Base-by-base conservation (phyloP, 2,329 filamentous ascomycete genomes). In the Paracamarosporium sp. region DNA sequence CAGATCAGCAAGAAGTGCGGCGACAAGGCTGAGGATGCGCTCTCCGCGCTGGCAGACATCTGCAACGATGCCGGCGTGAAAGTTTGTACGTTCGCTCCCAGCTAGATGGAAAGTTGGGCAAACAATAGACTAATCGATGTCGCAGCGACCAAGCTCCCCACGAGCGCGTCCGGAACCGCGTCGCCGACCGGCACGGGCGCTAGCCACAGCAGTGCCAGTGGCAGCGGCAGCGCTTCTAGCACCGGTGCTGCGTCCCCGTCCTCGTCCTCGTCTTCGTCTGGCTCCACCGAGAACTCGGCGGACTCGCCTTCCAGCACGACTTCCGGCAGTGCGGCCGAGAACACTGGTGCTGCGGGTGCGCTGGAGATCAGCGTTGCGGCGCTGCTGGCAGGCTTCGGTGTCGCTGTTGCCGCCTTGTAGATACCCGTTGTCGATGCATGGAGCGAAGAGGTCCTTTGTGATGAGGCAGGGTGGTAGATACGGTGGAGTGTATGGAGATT, bases 21-120 rank as follows among this genome's bases (percentile, higher is more conserved):
- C 4, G 60, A 69, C 50, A 45, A 60, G 11, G 61, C 64, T 2
- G 46, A 64, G 48, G 62, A 60, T 28, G 71, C 71, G 15, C 52
- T 74, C 57, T 57, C 44, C 4, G 70, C 70, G 33, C 61, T 73
- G 13, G 63, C 67, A 1, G 71, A 72, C 31, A 63, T 72, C 33
- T 74, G 71, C 57, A 67, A 69, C 22, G 61, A 53, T 4, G 59
- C 57, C 33, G 69, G 65, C 8, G 67, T 72, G 17, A 60, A 73
- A 61, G 63, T 73, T 58, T 58, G 71, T 74, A 68, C 38, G 71
- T 72, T 25, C 9, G 8, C 17, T 31, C 8, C 27, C 44, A 15
- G 12, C 25, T n/a, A 20, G 5, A 4, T 25, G 15, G 28, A n/a
- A 11, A 15, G 12, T 28, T 47, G 47, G 4, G 11, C 22, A 12